Evolutionary conservation across 1,284 basidiomycete species (phyloP), one percentile per base, ranked within the genome.

Genomic region (Meripilus lineatus): DNA sequence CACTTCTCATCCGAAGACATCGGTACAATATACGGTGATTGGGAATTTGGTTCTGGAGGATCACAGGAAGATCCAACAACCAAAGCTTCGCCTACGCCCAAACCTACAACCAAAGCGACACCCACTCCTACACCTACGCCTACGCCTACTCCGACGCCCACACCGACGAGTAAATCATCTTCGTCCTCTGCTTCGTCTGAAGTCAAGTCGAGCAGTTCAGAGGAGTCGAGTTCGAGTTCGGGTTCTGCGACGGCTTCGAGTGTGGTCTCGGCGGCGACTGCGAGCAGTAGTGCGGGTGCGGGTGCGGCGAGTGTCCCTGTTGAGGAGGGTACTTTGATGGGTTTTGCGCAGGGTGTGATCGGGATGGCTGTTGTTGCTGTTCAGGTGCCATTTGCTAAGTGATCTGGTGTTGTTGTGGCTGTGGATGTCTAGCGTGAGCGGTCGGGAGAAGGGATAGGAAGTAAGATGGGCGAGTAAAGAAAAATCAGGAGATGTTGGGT

Each of bases 1-100:
- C 50, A 30, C 38, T 55, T 63, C n/a, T 53, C 58, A 8, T 44
- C 55, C 11, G 57, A 67, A 48, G 51, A 54, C 39, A 10, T 35
- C n/a, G 32, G 32, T 14, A 53, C 57, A 36, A 50, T 63, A 28
- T 56, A 54, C 48, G 61, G 57, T 44, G 20, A 40, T 2, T 63
- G 61, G 61, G 47, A 52, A 26, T 53, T 49, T 40, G 55, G 46
- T n/a, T n/a, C 20, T 14, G 44, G 41, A n/a, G 35, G 23, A 30
- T n/a, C 38, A 33, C 8, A 7, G 18, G 4, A 23, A 21, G 47
- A 32, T 5, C 32, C 38, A 17, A 24, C 47, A 25, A 11, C 48
- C 17, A 18, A 46, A 5, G 15, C 44, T 6, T 40, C 36, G 3
- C 3, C 26, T 26, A 25, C 45, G 21, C 22, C 42, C 21, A 43